Base-by-base conservation (phyloP, 139 green algal genomes). In the Coccomyxa sp. region DNA sequence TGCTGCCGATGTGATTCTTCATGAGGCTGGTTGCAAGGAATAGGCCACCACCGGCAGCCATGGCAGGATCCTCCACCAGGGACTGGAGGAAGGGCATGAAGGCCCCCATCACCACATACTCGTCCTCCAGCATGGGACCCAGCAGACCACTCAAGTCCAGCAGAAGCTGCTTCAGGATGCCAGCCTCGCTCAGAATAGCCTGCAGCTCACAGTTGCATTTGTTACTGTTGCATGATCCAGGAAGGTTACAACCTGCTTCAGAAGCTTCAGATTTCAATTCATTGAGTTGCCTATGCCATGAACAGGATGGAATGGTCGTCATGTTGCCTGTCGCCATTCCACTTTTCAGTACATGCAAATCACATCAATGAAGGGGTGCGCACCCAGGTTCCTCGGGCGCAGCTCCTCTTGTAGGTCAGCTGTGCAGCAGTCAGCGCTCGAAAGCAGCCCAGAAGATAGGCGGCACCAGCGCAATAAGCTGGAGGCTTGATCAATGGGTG, bases 401-500 rank as follows among this genome's bases (percentile, higher is more conserved):
- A 51, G 7, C 38, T 51, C 38, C 38, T 51, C 38, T 51, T 51
- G 7, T 51, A 51, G 3, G 38, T 7, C 7, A 51, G 38, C 38
- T 51, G 38, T 51, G 38, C 38, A 51, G 38, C 38, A 3, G 38
- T 51, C 38, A 51, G 63, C 9, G 63, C 63, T 1, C 51, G 31
- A 11, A 66, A 12, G 77, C 81, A 76, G 18, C 32, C 67, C 32
- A 90, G 80, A 32, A 90, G 75, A 28, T n/a, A 77, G 25, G 71
- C 27, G 32, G 58, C 18, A 18, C 12, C 81, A 76, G 21, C 27
- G 21, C 23, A 15, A 10, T 38, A 25, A 13, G 79, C 66, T 10
- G 91, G 90, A 13, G 90, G 82, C 51, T 81, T 67, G 85, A 96
- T 90, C 74, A 98, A 76, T 14, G 96, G 90, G 45, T 67, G 66